Conservation (phyloP, 345 rosid genomes). For the Eucalyptus cloeziana region DNA sequence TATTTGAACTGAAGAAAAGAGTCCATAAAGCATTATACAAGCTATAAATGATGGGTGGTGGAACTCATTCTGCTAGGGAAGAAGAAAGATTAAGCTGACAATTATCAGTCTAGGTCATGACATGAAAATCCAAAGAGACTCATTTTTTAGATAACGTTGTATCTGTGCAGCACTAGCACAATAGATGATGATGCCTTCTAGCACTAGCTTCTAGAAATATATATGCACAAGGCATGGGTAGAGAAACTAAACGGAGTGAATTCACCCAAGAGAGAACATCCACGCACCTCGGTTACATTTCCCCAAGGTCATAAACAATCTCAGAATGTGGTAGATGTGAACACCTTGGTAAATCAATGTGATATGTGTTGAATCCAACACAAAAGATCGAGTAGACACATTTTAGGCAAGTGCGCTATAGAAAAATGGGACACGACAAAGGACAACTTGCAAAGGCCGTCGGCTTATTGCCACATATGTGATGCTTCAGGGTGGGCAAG, state of each 20-base stretch:
- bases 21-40: not conserved
- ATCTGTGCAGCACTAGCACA: not conserved
- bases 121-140: not conserved
- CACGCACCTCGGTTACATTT: not conserved
- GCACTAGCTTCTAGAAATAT: not conserved
- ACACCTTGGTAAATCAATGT: not conserved
- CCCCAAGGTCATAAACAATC: not conserved
- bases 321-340: not conserved
- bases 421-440: not conserved
- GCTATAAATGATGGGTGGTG: not conserved
- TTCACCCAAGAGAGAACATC: not conserved
- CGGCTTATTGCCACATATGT: not conserved
- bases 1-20: not conserved
- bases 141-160: not conserved
- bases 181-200: not conserved
- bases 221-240: not conserved
- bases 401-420: not conserved
- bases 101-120: not conserved
- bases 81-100: not conserved
- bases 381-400: not conserved
- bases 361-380: not conserved
- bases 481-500: not conserved
- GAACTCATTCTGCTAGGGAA: not conserved
- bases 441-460: not conserved
- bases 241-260: not conserved